Evolutionary conservation across 208 protist species (phyloP), one percentile per base, ranked within the genome.

Genomic region (Crithidia sp.): DNA sequence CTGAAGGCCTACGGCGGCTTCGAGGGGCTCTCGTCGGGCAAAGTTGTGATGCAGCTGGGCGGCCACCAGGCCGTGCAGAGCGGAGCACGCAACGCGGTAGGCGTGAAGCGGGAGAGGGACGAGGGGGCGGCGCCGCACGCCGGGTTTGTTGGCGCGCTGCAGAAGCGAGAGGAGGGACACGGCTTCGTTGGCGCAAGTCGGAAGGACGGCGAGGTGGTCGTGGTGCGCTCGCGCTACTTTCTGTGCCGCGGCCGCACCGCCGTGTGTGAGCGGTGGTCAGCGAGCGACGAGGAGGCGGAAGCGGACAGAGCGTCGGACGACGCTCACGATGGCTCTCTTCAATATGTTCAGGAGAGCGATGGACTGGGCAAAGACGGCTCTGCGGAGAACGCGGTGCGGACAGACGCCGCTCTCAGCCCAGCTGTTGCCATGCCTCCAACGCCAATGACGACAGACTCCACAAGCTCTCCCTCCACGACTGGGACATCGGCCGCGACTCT

Each of bases 161-260:
- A 82, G 57, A 90, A 87, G 56, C 57, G 85, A 37, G 63, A 66
- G 4, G 79, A 77, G 50, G 85, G 76, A 7, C 45, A 41, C 36
- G 83, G 86, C 8, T 94, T 28, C n/a, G 4, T 49, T 53, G 19
- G 63, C 50, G 44, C 2, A 10, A 10, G 7, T 4, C 2, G 8
- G n/a, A 44, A 52, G 16, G 2, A 47, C 0, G 44, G 47, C 7
- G 67, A 45, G 7, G 60, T 67, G 49, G 67, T 85, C n/a, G 61
- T 90, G 9, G 85, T 93, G 64, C 85, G 88, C 12, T 93, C 88
- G 13, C 84, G 84, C 50, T 88, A 88, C 74, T 93, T 93, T 56
- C 47, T 86, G 61, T 13, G 54, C 17, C 73, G 65, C 3, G 73
- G 73, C n/a, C 70, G 68, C 43, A 74, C 69, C 7, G 79, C 81